Evolutionary conservation across 2,329 filamentous ascomycete species (phyloP).

Genomic region (Hirsutella rhossiliensis): DNA sequence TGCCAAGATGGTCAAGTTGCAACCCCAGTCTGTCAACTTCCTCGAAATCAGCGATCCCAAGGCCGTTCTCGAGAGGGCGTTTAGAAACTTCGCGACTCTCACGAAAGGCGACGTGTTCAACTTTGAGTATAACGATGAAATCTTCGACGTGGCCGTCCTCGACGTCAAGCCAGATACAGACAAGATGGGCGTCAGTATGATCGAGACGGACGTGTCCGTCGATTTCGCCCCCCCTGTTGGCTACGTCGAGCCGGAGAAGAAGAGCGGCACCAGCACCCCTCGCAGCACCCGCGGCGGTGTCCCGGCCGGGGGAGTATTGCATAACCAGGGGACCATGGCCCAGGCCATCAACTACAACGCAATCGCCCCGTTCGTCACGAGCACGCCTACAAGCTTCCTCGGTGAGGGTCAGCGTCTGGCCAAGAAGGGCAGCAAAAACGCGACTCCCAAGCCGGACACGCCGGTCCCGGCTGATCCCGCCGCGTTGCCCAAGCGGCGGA

Average conservation of each 20-base stretch:
- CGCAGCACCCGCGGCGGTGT: constrained; percentile 52
- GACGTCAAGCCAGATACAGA: constrained; percentile 81
- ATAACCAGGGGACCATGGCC: constrained; percentile 86
- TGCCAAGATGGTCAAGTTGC: constrained; percentile 88
- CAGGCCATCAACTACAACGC: constrained; percentile 94
- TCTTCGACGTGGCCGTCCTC: constrained; percentile 85
- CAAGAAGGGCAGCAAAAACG: constrained; percentile 64
- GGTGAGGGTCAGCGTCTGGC: constrained; percentile 73
- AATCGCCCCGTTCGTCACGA: constrained; percentile 68
- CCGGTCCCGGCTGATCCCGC: constrained; percentile 39
- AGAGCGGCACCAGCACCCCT: constrained; percentile 79
- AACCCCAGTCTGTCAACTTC: constrained; percentile 86
- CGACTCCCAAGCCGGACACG: constrained; percentile 54
- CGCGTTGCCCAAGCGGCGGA: constrained; percentile 29
- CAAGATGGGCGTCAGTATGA: constrained; percentile 81
- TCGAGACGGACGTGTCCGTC: constrained; percentile 92
- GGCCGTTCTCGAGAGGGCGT: constrained; percentile 91
- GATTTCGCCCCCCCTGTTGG: constrained; percentile 92
- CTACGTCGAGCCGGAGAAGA: constrained; percentile 74
- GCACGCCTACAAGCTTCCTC: constrained; percentile 65
- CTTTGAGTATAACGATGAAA: constrained; percentile 90
- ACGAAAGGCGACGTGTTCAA: constrained; percentile 93
- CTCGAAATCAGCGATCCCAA: constrained; percentile 96
- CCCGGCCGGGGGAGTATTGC: constrained; percentile 61
- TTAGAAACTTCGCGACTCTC: constrained; percentile 88